phyloP scores from a whole-genome alignment of 2,329 filamentous ascomycete genomes.

The Aspergillus quadricinctus region DNA sequence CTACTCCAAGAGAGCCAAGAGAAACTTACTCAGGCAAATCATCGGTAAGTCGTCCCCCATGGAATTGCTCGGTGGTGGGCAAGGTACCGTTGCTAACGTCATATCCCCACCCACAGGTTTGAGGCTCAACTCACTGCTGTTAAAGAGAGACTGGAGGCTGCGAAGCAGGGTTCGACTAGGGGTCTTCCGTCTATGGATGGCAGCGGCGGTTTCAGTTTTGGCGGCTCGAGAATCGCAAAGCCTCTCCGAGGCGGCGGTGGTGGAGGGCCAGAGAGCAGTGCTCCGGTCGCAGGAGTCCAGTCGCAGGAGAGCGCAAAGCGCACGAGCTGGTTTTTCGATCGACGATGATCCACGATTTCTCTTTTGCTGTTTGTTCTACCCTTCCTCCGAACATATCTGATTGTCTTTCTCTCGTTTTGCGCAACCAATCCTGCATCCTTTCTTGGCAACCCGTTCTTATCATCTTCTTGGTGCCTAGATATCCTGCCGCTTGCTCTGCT shows the following conservation, averaged over 20 bases:
- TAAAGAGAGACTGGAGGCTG: slow-evolving; percentile 94
- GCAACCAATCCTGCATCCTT: not conserved
- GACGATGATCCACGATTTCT: slow-evolving; percentile 35
- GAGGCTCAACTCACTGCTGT: slow-evolving; percentile 94
- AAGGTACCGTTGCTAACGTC: slow-evolving; percentile 7
- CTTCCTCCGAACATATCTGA: slow-evolving; percentile 20
- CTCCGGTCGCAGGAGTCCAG: slow-evolving; percentile 49
- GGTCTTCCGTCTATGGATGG: slow-evolving; percentile 65
- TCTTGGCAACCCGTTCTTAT: not conserved
- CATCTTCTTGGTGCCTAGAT: not conserved
- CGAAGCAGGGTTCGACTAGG: slow-evolving; percentile 85
- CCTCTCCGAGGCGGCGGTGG: slow-evolving; percentile 53
- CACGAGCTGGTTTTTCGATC: slow-evolving; percentile 53
- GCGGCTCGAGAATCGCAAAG: slow-evolving; percentile 59
- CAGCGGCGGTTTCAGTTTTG: slow-evolving; percentile 69
- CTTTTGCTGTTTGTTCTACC: slow-evolving; percentile 24
- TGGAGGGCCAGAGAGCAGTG: slow-evolving; percentile 31
- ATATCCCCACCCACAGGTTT: slow-evolving; percentile 59
- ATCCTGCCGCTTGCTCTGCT: slow-evolving; percentile 2
- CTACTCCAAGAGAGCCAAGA: slow-evolving; percentile 96
- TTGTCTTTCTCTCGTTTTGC: not conserved
- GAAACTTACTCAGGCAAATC: slow-evolving; percentile 94
- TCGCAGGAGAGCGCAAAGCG: slow-evolving; percentile 67
- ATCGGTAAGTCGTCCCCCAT: slow-evolving; percentile 65
- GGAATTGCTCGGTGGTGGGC: not conserved